Evolutionary conservation across 2,329 filamentous ascomycete species (phyloP).

Genomic region (Microascus cirrosus): DNA sequence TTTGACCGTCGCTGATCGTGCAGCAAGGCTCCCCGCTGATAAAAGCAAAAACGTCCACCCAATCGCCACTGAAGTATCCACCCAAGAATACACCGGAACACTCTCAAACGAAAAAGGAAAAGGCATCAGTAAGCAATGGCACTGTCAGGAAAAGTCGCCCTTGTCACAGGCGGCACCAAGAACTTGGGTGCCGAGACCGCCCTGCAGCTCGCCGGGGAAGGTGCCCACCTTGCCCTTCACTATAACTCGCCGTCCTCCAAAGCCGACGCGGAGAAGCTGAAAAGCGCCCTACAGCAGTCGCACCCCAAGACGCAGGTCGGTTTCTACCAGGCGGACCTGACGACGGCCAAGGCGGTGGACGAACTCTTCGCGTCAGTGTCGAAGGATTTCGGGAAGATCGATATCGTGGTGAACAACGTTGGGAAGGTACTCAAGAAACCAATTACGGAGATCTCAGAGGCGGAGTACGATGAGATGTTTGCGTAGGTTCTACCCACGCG

Average conservation of each 20-base stretch:
- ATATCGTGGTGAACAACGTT: conserved; percentile 38
- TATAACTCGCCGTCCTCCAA: conserved; percentile 32
- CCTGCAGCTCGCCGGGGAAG: conserved; percentile 42
- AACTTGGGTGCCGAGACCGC: conserved; percentile 51
- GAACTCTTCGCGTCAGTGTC: conserved; percentile 26
- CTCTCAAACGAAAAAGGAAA: no score
- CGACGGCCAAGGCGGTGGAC: conserved; percentile 23
- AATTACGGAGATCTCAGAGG: conserved; percentile 27
- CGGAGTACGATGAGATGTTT: conserved; percentile 35
- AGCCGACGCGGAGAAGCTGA: conserved; percentile 21
- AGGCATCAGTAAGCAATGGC: conserved; percentile 11
- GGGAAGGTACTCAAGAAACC: conserved; percentile 37
- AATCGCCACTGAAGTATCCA: no score
- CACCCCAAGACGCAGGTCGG: conserved; percentile 19
- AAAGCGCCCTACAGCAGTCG: conserved; percentile 20
- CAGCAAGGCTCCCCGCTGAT: no score
- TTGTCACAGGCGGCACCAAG: conserved; percentile 45
- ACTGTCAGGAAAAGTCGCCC: conserved; percentile 26
- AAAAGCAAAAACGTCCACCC: no score
- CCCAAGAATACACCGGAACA: no score
- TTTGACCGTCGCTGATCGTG: no score
- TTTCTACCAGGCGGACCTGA: conserved; percentile 31
- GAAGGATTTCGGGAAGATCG: conserved; percentile 29
- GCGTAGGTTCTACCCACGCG: conserved; percentile 19
- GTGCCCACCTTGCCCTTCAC: conserved; percentile 48